Conservation (phyloP, 768 basidiomycete genomes). For the Mycena galericulata region DNA sequence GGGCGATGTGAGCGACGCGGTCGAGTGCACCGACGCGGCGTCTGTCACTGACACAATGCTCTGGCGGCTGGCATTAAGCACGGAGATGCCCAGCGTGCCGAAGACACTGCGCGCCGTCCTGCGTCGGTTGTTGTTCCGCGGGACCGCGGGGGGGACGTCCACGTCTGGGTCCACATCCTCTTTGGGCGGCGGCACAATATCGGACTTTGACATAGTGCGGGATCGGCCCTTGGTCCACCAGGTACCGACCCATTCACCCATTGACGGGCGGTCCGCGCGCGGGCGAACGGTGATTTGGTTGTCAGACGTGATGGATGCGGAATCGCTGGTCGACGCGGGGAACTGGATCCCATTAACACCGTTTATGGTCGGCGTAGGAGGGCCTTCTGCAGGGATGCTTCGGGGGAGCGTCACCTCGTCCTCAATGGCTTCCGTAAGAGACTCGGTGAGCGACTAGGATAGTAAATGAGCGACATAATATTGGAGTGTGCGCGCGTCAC, state of each 20-base stretch:
- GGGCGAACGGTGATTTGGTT: constrained; percentile 38
- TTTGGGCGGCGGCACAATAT: constrained; percentile 6
- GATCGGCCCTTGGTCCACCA: constrained; percentile 72
- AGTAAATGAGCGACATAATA: constrained; percentile 10
- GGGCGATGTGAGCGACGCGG: constrained; percentile 51
- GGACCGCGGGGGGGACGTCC: constrained; percentile 34
- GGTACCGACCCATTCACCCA: constrained; percentile 84
- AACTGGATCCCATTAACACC: constrained; percentile 19
- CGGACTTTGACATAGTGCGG: constrained; percentile 33
- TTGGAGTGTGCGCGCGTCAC: constrained; percentile 34
- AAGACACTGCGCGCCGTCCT: constrained; percentile 75
- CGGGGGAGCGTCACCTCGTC: constrained; percentile 58
- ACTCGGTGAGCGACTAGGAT: constrained; percentile 62
- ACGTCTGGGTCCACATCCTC: too few species aligned
- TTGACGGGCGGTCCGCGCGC: constrained; percentile 66
- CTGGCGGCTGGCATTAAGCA: constrained; percentile 54
- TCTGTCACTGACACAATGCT: constrained; percentile 44
- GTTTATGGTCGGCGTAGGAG: constrained; percentile 45
- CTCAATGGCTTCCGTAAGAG: constrained; percentile 66
- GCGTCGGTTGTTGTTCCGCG: constrained; percentile 45
- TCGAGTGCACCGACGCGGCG: constrained; percentile 51
- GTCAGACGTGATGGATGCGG: constrained; percentile 5
- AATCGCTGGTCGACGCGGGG: not conserved
- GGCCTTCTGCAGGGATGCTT: constrained; percentile 46
- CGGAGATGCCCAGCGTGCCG: constrained; percentile 76